A percentile compares a stretch with the other conserved stretches of the same genome.
Evolutionary conservation across 768 basidiomycete genomes (phyloP).

Genomic region (Lepiota venenata): DNA sequence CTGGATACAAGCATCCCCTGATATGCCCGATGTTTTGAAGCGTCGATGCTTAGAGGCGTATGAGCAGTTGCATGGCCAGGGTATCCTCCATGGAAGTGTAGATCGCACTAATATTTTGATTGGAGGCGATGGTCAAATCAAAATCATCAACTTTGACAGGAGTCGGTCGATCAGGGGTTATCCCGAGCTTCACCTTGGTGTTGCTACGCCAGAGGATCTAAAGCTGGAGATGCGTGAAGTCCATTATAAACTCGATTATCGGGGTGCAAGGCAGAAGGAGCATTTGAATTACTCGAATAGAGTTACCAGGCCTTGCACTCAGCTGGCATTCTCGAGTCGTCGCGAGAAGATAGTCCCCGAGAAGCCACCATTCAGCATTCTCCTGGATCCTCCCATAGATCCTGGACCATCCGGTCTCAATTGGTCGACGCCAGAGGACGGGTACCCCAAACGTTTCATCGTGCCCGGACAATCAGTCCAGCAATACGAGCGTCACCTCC

Average conservation of each 20-base stretch:
- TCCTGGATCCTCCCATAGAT: conserved; percentile 9
- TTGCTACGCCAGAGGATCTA: conserved; percentile 38
- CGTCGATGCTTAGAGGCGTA: conserved; percentile 48
- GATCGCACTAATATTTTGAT: conserved; percentile 53
- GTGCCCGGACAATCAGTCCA: conserved; percentile 4
- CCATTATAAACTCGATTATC: conserved; percentile 48
- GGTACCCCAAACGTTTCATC: conserved; percentile 6
- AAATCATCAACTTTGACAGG: conserved; percentile 52
- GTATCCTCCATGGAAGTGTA: conserved; percentile 46
- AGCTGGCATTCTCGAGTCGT: background rate
- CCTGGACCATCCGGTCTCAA: background rate
- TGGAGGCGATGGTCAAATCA: conserved; percentile 48
- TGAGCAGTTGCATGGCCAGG: conserved; percentile 41
- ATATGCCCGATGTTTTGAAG: conserved; percentile 56
- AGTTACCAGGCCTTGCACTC: background rate
- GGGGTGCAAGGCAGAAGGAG: conserved; percentile 21
- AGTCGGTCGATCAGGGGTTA: conserved; percentile 26
- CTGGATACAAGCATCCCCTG: conserved; percentile 58
- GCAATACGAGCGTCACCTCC: background rate
- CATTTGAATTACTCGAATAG: conserved; percentile 5
- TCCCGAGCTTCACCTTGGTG: conserved; percentile 28
- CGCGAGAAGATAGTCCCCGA: background rate
- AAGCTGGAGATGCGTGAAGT: conserved; percentile 53
- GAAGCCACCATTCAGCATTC: background rate
- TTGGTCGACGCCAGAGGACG: background rate